Evolutionary conservation across 129 eudicot species (phyloP), one percentile per base, ranked within the genome.

Genomic region (Smallanthus sonchifolius): DNA sequence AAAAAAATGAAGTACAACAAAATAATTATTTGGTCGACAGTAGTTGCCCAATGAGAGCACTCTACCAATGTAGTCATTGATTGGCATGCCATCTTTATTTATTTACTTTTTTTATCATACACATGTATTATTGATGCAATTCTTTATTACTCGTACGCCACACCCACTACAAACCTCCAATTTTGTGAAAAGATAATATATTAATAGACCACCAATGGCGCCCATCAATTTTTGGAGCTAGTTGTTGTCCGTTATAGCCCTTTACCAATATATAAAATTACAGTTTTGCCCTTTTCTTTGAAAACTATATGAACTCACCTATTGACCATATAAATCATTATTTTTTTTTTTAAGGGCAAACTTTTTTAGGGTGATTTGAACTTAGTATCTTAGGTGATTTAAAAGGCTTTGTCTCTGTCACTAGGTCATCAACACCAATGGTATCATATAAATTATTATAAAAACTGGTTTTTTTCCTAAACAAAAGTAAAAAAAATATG

Each of bases 151-250:
- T 35, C 20, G 37, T 75, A 64, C 64, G 72, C 72, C 72, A 35
- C 65, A 75, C 72, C 79, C 79, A 64, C 79, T 75, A 64, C 54
- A 35, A 64, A 19, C 64, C 51, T 64, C 65, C 72, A 64, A 64
- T 8, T 64, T 38, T 49, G 49, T 75, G 7, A 64, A 63, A 60
- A 17, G 65, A 75, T 75, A 65, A 75, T 75, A 64, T 35, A 64
- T 48, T 39, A 35, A 48, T 37, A 62, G 76, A 13, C 67, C 24
- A 47, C 14, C 55, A 3, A 54, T 59, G 38, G 44, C 59, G 65
- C 79, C 36, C 79, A 64, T 49, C 62, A 74, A 62, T 36, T 14
- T 74, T 75, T 60, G 70, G 61, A 60, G 61, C 61, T 47, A 75
- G 48, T 63, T 75, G 72, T 75, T 63, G 19, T 36, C 79, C 37